phyloP scores from a whole-genome alignment of 257 asterid genomes.

The Solanum chilense region DNA sequence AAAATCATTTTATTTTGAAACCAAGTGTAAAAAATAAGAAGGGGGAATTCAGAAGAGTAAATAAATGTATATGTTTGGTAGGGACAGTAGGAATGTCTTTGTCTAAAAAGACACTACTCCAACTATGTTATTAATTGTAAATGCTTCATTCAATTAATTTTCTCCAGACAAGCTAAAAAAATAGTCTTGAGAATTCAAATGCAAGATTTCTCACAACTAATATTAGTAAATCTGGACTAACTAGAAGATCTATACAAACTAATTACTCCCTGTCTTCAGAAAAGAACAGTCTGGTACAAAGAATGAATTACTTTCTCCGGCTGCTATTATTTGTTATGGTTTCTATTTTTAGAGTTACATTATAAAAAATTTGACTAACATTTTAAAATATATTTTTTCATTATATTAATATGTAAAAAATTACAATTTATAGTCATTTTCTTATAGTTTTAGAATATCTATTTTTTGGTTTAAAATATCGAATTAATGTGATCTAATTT shows the following conservation, averaged over 20 bases:
- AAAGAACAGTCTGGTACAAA: not conserved
- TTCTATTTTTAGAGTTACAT: too few species aligned
- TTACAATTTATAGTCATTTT: too few species aligned
- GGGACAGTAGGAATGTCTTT: not conserved
- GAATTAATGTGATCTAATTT: too few species aligned
- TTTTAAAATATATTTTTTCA: too few species aligned
- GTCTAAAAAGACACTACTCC: not conserved
- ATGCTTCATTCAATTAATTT: not conserved
- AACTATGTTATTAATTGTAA: not conserved
- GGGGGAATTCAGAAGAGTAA: not conserved
- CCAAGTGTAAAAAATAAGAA: not conserved
- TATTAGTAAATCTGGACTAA: not conserved
- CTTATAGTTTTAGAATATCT: too few species aligned
- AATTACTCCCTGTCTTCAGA: not conserved
- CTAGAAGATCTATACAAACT: not conserved
- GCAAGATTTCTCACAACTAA: not conserved
- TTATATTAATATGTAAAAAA: too few species aligned
- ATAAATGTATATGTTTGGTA: not conserved
- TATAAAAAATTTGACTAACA: too few species aligned
- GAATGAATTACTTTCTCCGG: not conserved
- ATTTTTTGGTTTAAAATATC: too few species aligned
- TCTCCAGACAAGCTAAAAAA: not conserved
- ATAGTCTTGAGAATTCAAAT: not conserved
- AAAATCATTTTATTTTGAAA: too few species aligned
- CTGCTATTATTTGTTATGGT: too few species aligned